A percentile compares a stretch with the other conserved stretches of the same genome.
phyloP scores from a whole-genome alignment of 805 yeast genomes.

The Middelhovenomyces tepae region DNA sequence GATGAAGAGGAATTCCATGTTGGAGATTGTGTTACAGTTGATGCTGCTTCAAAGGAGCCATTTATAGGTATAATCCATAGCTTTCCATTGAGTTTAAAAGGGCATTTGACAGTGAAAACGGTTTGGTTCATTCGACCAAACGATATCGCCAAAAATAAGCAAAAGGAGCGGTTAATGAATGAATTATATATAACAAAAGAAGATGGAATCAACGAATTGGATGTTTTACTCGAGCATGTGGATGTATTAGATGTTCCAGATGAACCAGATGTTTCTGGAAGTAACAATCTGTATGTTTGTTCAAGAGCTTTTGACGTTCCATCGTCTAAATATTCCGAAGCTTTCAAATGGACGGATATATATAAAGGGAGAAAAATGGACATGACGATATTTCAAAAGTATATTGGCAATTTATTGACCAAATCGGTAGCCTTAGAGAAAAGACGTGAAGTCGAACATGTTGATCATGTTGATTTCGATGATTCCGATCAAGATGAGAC shows the following conservation, averaged over 20 bases:
- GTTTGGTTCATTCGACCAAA: constrained; percentile 12
- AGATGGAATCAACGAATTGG: constrained; percentile 8
- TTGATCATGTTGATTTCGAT: no score
- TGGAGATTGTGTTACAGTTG: constrained; percentile 14
- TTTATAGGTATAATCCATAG: constrained; percentile 12
- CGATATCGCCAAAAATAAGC: constrained; percentile 5
- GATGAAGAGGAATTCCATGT: constrained; percentile 11
- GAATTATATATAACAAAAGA: constrained; percentile 13
- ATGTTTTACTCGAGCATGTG: constrained; percentile 10
- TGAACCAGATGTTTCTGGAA: constrained; percentile 2
- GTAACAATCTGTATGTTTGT: constrained; percentile 8
- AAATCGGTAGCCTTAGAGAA: no score
- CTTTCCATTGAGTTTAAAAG: constrained; percentile 9
- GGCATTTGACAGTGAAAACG: constrained; percentile 7
- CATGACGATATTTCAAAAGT: constrained; percentile 4
- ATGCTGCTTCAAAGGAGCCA: constrained; percentile 7
- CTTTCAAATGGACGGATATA: constrained; percentile 10
- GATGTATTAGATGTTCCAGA: constrained; percentile 5
- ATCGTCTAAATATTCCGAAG: constrained; percentile 6
- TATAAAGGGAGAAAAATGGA: constrained; percentile 11
- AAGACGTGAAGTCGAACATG: no score
- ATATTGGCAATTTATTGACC: no score
- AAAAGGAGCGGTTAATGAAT: background rate
- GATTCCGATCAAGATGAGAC: no score
- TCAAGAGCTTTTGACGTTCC: constrained; percentile 7